Conservation (phyloP, 257 asterid genomes). For the Ballota nigra region DNA sequence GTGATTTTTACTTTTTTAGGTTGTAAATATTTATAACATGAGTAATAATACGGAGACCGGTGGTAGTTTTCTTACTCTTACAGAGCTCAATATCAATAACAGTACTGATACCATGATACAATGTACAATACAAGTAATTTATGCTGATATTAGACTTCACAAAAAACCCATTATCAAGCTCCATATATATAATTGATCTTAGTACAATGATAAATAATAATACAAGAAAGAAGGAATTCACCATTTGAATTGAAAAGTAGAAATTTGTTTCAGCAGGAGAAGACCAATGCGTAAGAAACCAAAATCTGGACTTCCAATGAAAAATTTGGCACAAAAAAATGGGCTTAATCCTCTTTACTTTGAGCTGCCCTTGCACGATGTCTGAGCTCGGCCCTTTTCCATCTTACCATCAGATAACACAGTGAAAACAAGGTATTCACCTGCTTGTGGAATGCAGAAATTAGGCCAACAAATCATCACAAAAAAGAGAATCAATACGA, state of each 20-base stretch:
- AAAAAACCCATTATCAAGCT: too few relatives aligned
- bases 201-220: not conserved
- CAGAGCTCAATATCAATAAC: too few relatives aligned
- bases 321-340: not conserved
- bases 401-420: conserved; percentile 76
- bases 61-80: too few relatives aligned
- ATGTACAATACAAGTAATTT: too few relatives aligned
- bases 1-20: too few relatives aligned
- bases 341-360: conserved; percentile 54
- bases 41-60: too few relatives aligned
- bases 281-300: conserved; percentile 21
- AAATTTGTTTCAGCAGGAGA: too few relatives aligned
- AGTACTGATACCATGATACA: too few relatives aligned
- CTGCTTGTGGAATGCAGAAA: conserved; percentile 39
- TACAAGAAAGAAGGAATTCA: conserved; percentile 10
- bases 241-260: not conserved
- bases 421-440: conserved; percentile 80
- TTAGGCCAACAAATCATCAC: not conserved
- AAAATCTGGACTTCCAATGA: conserved; percentile 19
- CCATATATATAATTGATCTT: not conserved
- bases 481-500: not conserved
- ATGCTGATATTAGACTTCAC: too few relatives aligned
- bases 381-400: conserved; percentile 89
- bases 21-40: not conserved
- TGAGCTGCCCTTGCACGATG: conserved; percentile 86